Percentiles rank a stretch among this genome's conserved stretches.
These are phyloP conservation scores for Verticillium albo-atrum DNA, from an alignment of 2,329 filamentous ascomycete genomes.

Conservation along the genomic window DNA sequence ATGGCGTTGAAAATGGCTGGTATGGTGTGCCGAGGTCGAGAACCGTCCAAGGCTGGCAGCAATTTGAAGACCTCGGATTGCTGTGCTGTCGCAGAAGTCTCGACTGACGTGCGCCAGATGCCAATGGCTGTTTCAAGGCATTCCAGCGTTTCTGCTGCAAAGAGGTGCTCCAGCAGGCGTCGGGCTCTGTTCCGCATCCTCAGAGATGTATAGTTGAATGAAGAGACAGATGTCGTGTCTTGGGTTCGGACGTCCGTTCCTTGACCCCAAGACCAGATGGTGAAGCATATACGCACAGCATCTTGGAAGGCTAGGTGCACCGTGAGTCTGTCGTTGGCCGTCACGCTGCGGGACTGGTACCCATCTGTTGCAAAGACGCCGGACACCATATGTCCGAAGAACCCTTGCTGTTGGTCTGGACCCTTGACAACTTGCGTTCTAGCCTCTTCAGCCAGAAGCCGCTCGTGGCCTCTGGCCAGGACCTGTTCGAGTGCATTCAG, in stretches of 20 bases:
- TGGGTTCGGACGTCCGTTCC: slow-evolving; percentile 52
- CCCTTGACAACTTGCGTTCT: slow-evolving; percentile 65
- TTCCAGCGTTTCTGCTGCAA: slow-evolving; percentile 86
- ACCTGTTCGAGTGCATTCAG: slow-evolving; percentile 92
- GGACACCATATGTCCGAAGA: slow-evolving; percentile 93
- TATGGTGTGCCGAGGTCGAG: slow-evolving; percentile 84
- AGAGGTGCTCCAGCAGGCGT: slow-evolving; percentile 85
- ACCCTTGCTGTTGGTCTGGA: slow-evolving; percentile 77
- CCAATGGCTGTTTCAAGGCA: slow-evolving; percentile 88
- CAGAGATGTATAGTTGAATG: slow-evolving; percentile 85
- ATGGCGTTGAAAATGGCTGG: slow-evolving; percentile 94
- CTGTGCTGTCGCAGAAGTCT: slow-evolving; percentile 41
- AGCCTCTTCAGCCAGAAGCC: slow-evolving; percentile 71
- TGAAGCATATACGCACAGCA: slow-evolving; percentile 85
- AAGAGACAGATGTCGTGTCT: slow-evolving; percentile 67
- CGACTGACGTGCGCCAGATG: slow-evolving; percentile 63
- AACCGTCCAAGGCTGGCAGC: slow-evolving; percentile 85
- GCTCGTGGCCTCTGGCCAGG: slow-evolving; percentile 80
- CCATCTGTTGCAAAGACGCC: slow-evolving; percentile 81
- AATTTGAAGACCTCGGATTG: slow-evolving; percentile 73
- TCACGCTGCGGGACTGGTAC: slow-evolving; percentile 71
- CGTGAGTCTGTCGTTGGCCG: slow-evolving; percentile 90
- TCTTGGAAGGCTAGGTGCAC: slow-evolving; percentile 97
- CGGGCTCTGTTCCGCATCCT: slow-evolving; percentile 87
- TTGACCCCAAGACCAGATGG: slow-evolving; percentile 91